Conservation (phyloP, 768 basidiomycete genomes). For the Hydnomerulius pinastri region DNA sequence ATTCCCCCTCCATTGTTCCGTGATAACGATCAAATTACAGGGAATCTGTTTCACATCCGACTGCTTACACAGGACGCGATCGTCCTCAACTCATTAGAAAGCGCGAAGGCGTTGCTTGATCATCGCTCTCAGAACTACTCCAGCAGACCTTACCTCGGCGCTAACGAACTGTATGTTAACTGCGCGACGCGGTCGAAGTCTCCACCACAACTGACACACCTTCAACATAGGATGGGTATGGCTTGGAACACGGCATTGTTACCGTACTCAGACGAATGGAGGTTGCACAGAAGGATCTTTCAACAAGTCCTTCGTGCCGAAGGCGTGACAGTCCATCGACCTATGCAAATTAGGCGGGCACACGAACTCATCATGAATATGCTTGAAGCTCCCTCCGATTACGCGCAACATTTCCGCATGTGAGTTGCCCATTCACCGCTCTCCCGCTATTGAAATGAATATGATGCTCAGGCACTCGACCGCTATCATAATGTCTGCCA, state of each 20-base stretch:
- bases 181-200: no score
- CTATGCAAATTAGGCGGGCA: slow-evolving; percentile 3
- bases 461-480: background rate
- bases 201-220: no score
- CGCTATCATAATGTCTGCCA: slow-evolving; percentile 6
- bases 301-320: slow-evolving; percentile 10
- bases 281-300: slow-evolving; percentile 15
- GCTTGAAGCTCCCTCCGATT: background rate
- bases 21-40: background rate
- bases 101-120: slow-evolving; percentile 9
- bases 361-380: background rate
- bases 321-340: background rate
- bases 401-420: background rate
- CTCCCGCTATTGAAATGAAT: background rate
- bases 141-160: slow-evolving; percentile 6
- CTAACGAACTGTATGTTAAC: slow-evolving; percentile 12
- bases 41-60: slow-evolving; percentile 1
- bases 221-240: no score
- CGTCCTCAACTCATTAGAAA: slow-evolving; percentile 9
- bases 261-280: slow-evolving; percentile 15
- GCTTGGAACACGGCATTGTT: slow-evolving; percentile 10
- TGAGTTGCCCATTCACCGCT: background rate
- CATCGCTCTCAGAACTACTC: slow-evolving; percentile 12
- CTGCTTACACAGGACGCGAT: slow-evolving; percentile 6
- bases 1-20: slow-evolving; percentile 20